Evolutionary conservation across 176 grass and related monocot genomes (phyloP).

Genomic region (bread wheat (Triticum aestivum)): DNA sequence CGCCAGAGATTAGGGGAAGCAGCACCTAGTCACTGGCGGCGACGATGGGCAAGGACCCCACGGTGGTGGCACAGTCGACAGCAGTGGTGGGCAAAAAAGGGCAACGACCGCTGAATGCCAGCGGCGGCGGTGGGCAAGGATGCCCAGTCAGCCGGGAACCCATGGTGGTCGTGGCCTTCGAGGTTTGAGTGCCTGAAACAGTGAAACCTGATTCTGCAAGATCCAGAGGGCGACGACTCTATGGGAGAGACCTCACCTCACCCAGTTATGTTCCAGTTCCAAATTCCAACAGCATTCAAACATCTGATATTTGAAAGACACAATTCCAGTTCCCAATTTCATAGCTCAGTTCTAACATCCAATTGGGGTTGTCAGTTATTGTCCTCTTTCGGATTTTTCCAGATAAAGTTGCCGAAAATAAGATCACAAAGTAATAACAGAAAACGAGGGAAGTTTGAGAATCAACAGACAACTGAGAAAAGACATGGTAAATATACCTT

Average conservation of each 20-base stretch:
- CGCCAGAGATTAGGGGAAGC: background rate
- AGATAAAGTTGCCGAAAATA: conserved; percentile 12
- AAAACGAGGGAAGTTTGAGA: background rate
- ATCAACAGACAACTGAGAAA: background rate
- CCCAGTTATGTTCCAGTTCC: background rate
- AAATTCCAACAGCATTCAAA: background rate
- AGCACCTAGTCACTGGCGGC: background rate
- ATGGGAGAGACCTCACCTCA: background rate
- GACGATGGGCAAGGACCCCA: background rate
- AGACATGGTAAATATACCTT: conserved; percentile 47
- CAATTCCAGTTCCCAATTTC: background rate
- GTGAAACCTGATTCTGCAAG: background rate
- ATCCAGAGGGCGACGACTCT: background rate
- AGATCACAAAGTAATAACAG: conserved; percentile 12
- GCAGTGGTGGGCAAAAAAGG: background rate
- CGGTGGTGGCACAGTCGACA: background rate
- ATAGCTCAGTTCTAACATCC: background rate
- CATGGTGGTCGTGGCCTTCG: background rate
- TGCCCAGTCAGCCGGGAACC: background rate
- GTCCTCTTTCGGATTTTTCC: background rate
- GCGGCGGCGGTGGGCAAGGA: background rate
- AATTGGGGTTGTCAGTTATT: background rate
- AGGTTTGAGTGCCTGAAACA: background rate
- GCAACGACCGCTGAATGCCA: background rate
- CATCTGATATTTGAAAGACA: background rate